Base-by-base conservation (phyloP, 768 basidiomycete species). In the Lentinula sp. region DNA sequence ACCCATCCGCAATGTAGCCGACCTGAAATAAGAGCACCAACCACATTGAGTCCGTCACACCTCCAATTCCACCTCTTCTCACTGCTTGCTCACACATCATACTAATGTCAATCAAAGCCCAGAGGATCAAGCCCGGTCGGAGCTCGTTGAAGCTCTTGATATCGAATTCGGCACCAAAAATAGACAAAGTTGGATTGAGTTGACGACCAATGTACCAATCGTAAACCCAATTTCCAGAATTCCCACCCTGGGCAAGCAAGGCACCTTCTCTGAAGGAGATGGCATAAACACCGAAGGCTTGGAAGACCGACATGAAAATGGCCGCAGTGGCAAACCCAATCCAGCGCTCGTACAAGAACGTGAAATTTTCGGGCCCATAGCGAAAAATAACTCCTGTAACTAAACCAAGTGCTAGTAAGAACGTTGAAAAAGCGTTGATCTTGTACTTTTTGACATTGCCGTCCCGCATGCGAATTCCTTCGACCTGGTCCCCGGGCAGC, bases 161-260 rank as follows among this genome's bases (percentile, higher is more conserved):
- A 70, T 78, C 86, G 65, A 79, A 80, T 57, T 74, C 94, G 11
- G 53, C 53, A 11, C 55, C 55, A n/a, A 42, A 31, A 6, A 56
- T 43, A 43, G 89, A 87, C 59, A 93, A 83, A 1, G 86, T 84
- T 0, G 97, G 97, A 73, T 98, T 98, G 60, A 99, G 77, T 68
- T 93, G 89, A 55, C 95, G 89, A n/a, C 95, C 94, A 63, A 96
- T 95, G 75, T 83, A 96, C 75, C 96, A 95, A 70, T 99, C 95
- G 71, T 98, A 98, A 63, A 97, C 83, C 60, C 79, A 72, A 69
- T 89, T 91, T 10, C 91, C 91, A 21, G 85, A 82, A 78, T 98
- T 98, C 11, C 96, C 97, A n/a, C 93, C 95, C 8, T 91, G 78
- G 1, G 97, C 95, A 16, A 98, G 80, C 18, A 97, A 79, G 54